A percentile compares a stretch with the other conserved stretches of the same genome.
Evolutionary conservation across 176 grass and related monocot species (phyloP).

Genomic region (Aegilops sharonensis): DNA sequence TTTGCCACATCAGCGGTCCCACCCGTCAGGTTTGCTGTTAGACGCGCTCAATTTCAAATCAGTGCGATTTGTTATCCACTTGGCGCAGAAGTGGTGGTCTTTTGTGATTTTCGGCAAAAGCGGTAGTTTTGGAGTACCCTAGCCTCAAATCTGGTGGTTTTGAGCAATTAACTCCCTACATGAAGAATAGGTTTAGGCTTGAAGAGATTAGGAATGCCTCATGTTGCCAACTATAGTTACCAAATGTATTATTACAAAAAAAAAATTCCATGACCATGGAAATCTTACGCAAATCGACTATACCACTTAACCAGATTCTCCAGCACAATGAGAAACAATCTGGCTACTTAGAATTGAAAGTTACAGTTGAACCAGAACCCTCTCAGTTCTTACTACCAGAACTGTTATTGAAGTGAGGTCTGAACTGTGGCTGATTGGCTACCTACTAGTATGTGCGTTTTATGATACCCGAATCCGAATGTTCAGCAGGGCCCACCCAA

Average conservation of each 20-base stretch:
- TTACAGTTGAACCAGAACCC: not conserved
- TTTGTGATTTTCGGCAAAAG: no score
- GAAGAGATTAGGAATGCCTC: not conserved
- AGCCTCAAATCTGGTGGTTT: no score
- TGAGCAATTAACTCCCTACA: not conserved
- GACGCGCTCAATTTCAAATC: no score
- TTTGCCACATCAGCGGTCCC: no score
- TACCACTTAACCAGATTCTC: not conserved
- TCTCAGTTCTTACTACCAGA: not conserved
- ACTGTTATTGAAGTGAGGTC: not conserved
- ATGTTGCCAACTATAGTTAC: not conserved
- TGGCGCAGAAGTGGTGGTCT: no score
- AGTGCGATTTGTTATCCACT: no score
- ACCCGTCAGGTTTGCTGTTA: no score
- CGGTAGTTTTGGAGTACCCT: no score
- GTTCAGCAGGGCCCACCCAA: not conserved
- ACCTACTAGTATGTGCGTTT: not conserved
- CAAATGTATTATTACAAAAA: slow-evolving; percentile 8
- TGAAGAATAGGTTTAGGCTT: not conserved
- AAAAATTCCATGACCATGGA: not conserved
- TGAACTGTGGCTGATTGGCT: not conserved
- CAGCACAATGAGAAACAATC: not conserved
- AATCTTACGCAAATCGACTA: not conserved
- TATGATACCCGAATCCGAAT: not conserved
- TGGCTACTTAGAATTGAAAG: not conserved